phyloP scores from a whole-genome alignment of 2,329 filamentous ascomycete species.

The Aspergillus brunneoviolaceus region DNA sequence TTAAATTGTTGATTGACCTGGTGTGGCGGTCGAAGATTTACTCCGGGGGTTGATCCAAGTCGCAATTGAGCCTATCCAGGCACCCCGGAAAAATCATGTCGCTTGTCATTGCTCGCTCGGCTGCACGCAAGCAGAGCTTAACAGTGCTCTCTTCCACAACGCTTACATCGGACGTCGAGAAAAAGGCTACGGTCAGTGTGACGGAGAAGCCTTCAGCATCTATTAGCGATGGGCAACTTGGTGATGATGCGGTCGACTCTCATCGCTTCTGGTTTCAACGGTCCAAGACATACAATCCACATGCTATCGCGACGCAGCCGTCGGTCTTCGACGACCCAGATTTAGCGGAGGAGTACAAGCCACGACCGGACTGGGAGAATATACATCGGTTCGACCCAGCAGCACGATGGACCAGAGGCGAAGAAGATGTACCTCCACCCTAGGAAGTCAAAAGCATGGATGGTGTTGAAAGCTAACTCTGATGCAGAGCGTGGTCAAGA shows the following conservation, averaged over 20 bases:
- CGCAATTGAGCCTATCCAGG: background rate
- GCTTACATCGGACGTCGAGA: constrained; percentile 9
- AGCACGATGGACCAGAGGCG: constrained; percentile 22
- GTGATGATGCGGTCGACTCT: constrained; percentile 18
- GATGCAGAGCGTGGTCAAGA: constrained; percentile 27
- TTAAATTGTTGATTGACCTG: background rate
- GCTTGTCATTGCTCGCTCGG: constrained; percentile 14
- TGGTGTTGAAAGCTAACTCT: constrained; percentile 44
- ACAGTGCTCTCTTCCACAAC: background rate
- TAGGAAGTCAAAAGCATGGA: too few relatives aligned
- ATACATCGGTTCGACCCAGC: constrained; percentile 23
- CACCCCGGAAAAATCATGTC: constrained; percentile 9
- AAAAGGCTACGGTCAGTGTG: constrained; percentile 8
- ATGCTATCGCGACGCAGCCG: constrained; percentile 41
- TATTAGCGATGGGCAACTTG: constrained; percentile 12
- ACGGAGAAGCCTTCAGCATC: background rate
- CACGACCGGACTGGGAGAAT: constrained; percentile 32
- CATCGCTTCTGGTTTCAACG: constrained; percentile 33
- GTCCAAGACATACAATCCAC: constrained; percentile 22
- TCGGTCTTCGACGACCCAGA: constrained; percentile 50
- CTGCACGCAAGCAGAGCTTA: constrained; percentile 1
- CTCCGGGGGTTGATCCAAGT: background rate
- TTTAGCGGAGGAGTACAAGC: constrained; percentile 35
- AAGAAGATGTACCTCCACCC: constrained; percentile 17
- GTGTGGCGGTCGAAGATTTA: background rate